Evolutionary conservation across 2,329 filamentous ascomycete species (phyloP), one percentile per base, ranked within the genome.

Genomic region (Colletotrichum sidae): DNA sequence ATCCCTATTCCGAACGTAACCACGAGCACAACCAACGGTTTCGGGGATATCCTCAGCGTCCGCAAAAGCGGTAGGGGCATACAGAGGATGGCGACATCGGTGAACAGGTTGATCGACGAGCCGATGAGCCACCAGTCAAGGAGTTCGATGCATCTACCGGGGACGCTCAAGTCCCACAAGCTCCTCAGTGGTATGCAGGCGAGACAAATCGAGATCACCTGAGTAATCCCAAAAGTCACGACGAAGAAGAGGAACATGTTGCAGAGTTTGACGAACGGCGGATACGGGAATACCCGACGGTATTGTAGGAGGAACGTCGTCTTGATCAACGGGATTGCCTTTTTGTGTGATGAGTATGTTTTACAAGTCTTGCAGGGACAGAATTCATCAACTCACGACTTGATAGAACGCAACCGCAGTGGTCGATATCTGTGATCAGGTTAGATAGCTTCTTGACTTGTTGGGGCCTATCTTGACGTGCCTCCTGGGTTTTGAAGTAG

Each of bases 301-400:
- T 80, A 79, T 49, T 78, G 77, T 10, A 78, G 69, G 6, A 78
- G 65, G 46, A 80, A 77, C 2, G 77, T 76, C 6, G 74, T 69
- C 68, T 80, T 80, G 61, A 74, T 53, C 6, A 47, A 8, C 4
- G 57, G 52, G 5, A 41, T 47, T n/a, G 62, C 62, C 35, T 42
- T 5, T 12, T n/a, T 12, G 11, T n/a, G 3, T 38, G 15, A 6
- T 15, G 12, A 25, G 25, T 25, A 25, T 41, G 11, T 0, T 41
- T 49, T 15, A 8, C 10, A 17, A 45, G 4, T 15, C n/a, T 2
- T 13, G 4, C 0, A 9, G n/a, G 8, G 42, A 11, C 42, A 45
- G 6, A 25, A 25, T 5, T 8, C 15, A 2, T 25, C 17, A 7
- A 41, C 57, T 55, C 37, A 65, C 62, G 8, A 35, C 62, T 42